Percentiles rank a stretch among this genome's conserved stretches.
Evolutionary conservation across 352 stramenopile species (phyloP).

Genomic region (Phytophthora macrochlamydospora): DNA sequence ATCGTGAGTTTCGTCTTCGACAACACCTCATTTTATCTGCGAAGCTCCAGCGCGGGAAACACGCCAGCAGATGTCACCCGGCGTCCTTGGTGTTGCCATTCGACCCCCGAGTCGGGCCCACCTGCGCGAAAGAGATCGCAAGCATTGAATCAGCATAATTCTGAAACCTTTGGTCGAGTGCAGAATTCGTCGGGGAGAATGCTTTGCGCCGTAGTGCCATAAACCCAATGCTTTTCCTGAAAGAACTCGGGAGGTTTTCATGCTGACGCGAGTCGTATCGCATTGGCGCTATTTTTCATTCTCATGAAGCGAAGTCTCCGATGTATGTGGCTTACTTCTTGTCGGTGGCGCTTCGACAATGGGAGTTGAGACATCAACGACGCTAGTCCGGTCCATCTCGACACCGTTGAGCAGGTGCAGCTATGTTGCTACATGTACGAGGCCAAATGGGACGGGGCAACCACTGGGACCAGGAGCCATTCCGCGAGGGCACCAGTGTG

Average conservation of each 20-base stretch:
- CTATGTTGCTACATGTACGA: no score
- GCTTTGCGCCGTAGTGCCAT: neutral
- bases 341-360: no score
- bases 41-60: neutral
- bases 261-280: neutral
- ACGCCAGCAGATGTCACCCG: neutral
- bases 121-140: constrained; percentile 1
- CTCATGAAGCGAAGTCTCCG: no score
- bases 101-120: neutral
- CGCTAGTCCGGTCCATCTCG: no score
- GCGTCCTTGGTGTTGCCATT: neutral
- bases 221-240: neutral
- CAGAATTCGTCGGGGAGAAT: neutral
- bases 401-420: no score
- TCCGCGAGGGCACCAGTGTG: neutral
- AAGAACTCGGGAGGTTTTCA: neutral
- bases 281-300: neutral
- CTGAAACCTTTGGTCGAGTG: neutral
- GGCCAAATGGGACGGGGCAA: no score
- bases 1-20: neutral
- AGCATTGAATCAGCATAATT: neutral
- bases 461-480: neutral
- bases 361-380: no score
- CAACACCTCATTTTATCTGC: neutral
- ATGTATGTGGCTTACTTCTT: no score